Evolutionary conservation across 352 stramenopile genomes (phyloP).

Genomic region (Phytophthora citricola): DNA sequence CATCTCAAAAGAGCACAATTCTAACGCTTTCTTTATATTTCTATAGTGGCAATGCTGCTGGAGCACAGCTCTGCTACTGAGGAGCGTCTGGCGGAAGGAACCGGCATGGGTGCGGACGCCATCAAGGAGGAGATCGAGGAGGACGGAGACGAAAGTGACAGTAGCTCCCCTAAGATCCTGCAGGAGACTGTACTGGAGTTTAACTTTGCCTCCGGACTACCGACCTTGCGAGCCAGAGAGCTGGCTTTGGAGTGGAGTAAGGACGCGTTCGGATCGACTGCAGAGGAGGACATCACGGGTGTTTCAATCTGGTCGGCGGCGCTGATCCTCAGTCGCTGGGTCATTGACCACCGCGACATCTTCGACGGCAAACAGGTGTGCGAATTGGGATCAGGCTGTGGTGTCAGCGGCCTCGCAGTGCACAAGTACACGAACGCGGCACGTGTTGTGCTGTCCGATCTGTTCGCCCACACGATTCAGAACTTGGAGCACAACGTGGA

Average conservation of each 20-base stretch:
- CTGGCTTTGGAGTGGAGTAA: constrained; percentile 86
- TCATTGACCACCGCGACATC: constrained; percentile 67
- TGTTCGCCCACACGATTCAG: constrained; percentile 83
- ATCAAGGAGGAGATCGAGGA: constrained; percentile 77
- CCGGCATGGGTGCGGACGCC: constrained; percentile 70
- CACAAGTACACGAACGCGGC: constrained; percentile 82
- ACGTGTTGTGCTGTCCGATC: constrained; percentile 83
- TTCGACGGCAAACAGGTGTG: constrained; percentile 84
- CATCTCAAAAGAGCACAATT: too few relatives aligned
- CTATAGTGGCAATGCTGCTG: constrained; percentile 69
- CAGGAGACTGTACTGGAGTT: constrained; percentile 88
- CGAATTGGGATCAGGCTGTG: constrained; percentile 84
- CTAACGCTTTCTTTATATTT: constrained; percentile 3
- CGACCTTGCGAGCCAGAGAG: constrained; percentile 77
- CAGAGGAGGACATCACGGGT: constrained; percentile 88
- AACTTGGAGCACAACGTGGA: constrained; percentile 85
- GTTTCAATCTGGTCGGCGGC: constrained; percentile 91
- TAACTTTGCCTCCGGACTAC: constrained; percentile 61
- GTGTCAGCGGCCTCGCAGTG: constrained; percentile 81
- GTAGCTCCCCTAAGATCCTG: constrained; percentile 65
- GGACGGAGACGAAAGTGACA: constrained; percentile 54
- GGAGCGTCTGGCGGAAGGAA: constrained; percentile 74
- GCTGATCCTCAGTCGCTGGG: constrained; percentile 84
- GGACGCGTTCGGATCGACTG: constrained; percentile 79
- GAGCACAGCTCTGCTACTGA: constrained; percentile 84